Evolutionary conservation across 805 yeast species (phyloP).

Genomic region (Yarrowia alimentaria): DNA sequence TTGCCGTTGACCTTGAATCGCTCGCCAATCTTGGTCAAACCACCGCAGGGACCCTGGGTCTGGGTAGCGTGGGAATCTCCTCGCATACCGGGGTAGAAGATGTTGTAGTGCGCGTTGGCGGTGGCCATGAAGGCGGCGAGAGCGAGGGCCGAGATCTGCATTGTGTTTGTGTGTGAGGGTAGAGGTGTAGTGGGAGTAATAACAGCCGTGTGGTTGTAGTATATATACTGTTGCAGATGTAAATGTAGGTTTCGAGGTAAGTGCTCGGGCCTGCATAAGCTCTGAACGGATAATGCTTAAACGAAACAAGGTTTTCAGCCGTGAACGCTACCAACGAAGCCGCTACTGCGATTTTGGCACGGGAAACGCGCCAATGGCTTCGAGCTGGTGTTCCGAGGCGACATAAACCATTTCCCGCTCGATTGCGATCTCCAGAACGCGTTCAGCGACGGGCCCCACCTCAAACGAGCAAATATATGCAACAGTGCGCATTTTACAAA

Average conservation of each 20-base stretch:
- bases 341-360: too few species aligned
- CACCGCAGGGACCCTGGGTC: slow-evolving; percentile 36
- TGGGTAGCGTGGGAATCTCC: slow-evolving; percentile 36
- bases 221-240: slow-evolving; percentile 2
- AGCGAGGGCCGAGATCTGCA: slow-evolving; percentile 30
- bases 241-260: slow-evolving; percentile 9
- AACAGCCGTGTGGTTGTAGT: not conserved
- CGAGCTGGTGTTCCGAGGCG: too few species aligned
- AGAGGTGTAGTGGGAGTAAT: too few species aligned
- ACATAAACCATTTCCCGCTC: too few species aligned
- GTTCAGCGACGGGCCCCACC: too few species aligned
- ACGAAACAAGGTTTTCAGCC: slow-evolving; percentile 1
- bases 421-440: too few species aligned
- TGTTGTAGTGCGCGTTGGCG: slow-evolving; percentile 36
- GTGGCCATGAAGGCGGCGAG: slow-evolving; percentile 30
- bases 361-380: too few species aligned
- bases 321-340: too few species aligned
- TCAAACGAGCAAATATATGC: slow-evolving; percentile 24
- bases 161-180: slow-evolving; percentile 20
- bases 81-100: slow-evolving; percentile 34
- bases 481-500: slow-evolving; percentile 23
- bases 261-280: slow-evolving; percentile 6
- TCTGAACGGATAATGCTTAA: not conserved
- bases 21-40: slow-evolving; percentile 29
- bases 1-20: slow-evolving; percentile 34